Percentiles rank a stretch among this genome's conserved stretches.
Conservation (phyloP, 2,329 filamentous ascomycete species). For the Penicillium sp. region DNA sequence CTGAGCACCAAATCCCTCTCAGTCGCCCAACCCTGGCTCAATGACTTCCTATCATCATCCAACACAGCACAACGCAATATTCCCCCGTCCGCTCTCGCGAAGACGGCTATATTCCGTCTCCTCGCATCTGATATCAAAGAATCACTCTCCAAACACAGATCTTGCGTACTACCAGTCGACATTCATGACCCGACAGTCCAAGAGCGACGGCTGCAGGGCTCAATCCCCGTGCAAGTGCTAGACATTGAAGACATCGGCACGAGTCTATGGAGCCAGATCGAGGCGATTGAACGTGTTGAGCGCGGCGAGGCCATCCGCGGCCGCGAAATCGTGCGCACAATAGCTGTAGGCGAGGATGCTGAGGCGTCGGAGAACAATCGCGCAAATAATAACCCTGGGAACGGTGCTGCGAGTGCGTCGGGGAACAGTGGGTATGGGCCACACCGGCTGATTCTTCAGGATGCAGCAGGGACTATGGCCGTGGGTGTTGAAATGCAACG, state of each 20-base stretch:
- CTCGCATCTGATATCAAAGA: conserved; percentile 73
- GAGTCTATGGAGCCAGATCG: conserved; percentile 82
- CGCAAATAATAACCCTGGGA: conserved; percentile 9
- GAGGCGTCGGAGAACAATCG: conserved; percentile 33
- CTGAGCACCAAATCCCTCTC: conserved; percentile 54
- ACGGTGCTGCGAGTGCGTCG: conserved; percentile 9
- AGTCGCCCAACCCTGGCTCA: conserved; percentile 62
- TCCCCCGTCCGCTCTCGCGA: conserved; percentile 68
- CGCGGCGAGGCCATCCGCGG: conserved; percentile 57
- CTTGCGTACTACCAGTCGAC: conserved; percentile 55
- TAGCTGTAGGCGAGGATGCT: conserved; percentile 51
- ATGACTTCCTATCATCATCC: conserved; percentile 57
- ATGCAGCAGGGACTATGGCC: conserved; percentile 66
- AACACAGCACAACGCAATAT: conserved; percentile 53
- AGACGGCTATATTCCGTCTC: conserved; percentile 77
- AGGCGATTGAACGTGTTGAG: conserved; percentile 60
- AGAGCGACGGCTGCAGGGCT: conserved; percentile 57
- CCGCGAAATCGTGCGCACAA: conserved; percentile 75
- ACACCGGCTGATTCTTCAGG: conserved; percentile 80
- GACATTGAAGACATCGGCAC: conserved; percentile 80
- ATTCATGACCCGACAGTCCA: conserved; percentile 54
- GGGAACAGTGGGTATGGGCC: conserved; percentile 50
- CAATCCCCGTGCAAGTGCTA: conserved; percentile 76
- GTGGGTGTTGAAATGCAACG: conserved; percentile 70
- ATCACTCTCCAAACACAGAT: conserved; percentile 51